phyloP scores from a whole-genome alignment of 805 yeast genomes.

The Gaillardinia entomophila region DNA sequence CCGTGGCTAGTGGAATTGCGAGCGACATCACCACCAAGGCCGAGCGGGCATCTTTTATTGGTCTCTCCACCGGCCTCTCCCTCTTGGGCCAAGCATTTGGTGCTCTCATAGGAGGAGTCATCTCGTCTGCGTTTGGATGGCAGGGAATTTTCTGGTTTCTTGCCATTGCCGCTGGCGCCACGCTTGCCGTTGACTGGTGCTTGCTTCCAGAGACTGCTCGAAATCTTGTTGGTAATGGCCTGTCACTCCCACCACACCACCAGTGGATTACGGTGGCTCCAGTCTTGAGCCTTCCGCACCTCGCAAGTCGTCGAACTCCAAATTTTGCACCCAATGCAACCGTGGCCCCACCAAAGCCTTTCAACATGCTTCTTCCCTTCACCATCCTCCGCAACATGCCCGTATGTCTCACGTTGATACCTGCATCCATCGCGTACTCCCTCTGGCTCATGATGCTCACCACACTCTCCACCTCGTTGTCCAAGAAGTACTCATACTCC shows the following conservation, averaged over 20 bases:
- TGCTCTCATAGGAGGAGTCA: slow-evolving; percentile 1
- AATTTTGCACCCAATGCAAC: background rate
- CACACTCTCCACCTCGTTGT: slow-evolving; percentile 52
- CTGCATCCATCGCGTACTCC: slow-evolving; percentile 60
- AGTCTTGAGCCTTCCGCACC: background rate
- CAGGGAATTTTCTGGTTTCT: slow-evolving; percentile 4
- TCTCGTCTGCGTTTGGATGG: slow-evolving; percentile 3
- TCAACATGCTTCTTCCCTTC: slow-evolving; percentile 24
- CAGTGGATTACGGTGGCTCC: slow-evolving; percentile 2
- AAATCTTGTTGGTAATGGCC: slow-evolving; percentile 1
- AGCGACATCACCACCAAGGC: slow-evolving; percentile 3
- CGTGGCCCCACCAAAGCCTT: slow-evolving; percentile 1
- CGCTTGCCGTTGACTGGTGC: slow-evolving; percentile 1
- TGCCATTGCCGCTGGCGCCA: slow-evolving; percentile 1
- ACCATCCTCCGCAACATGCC: slow-evolving; percentile 38
- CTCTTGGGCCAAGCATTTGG: slow-evolving; percentile 4
- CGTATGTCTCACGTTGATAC: slow-evolving; percentile 44
- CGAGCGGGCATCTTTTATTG: slow-evolving; percentile 2
- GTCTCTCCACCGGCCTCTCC: slow-evolving; percentile 2
- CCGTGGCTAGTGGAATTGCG: slow-evolving; percentile 2
- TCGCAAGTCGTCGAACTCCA: background rate
- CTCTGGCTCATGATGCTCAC: slow-evolving; percentile 69
- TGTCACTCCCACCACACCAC: slow-evolving; percentile 1
- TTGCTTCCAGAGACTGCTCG: slow-evolving; percentile 3
- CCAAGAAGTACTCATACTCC: slow-evolving; percentile 35